Evolutionary conservation across 2,329 filamentous ascomycete species (phyloP), one percentile per base, ranked within the genome.

Genomic region (Microdochium trichocladiopsis): DNA sequence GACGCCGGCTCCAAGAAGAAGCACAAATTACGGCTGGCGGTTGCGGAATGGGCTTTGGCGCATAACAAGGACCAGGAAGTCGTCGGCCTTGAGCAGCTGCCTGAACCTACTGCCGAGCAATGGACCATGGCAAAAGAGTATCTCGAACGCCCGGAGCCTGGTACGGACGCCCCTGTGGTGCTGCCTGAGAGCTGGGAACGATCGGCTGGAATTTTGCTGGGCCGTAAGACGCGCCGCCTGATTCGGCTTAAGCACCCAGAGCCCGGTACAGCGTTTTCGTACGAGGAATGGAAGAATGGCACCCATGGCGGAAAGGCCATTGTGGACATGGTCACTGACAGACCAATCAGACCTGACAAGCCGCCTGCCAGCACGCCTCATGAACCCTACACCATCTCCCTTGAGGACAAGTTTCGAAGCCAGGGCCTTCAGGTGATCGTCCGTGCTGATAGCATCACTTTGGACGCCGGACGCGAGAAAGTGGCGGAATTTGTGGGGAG

Each of bases 341-440:
- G n/a, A 47, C 41, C 41, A 47, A 21, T 21, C 18, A 24, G 18
- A 21, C 41, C 18, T 47, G 41, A 24, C 18, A 21, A 47, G n/a
- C 23, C 23, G 18, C 41, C 41, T 21, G 41, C n/a, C 41, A 10
- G 8, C 41, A 24, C n/a, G 23, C 41, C 70, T 28, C 48, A 49
- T 25, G 48, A 49, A 18, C 24, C 8, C 25, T 23, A 24, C 18
- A 18, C 22, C n/a, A 18, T 49, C 48, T 24, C 21, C 48, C 25
- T 49, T 10, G 6, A 23, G 24, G 48, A 49, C 16, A 18, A 49
- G 24, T 49, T 49, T 21, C 48, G 48, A n/a, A 28, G 24, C 16
- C 21, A 49, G n/a, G 48, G 48, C 22, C 48, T 49, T 23, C 48
- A 49, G 48, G 48, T 49, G 22, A 49, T 49, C 25, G 25, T 49